Evolutionary conservation across 352 stramenopile species (phyloP), one percentile per base, ranked within the genome.

Genomic region (Phytopythium delawarense): DNA sequence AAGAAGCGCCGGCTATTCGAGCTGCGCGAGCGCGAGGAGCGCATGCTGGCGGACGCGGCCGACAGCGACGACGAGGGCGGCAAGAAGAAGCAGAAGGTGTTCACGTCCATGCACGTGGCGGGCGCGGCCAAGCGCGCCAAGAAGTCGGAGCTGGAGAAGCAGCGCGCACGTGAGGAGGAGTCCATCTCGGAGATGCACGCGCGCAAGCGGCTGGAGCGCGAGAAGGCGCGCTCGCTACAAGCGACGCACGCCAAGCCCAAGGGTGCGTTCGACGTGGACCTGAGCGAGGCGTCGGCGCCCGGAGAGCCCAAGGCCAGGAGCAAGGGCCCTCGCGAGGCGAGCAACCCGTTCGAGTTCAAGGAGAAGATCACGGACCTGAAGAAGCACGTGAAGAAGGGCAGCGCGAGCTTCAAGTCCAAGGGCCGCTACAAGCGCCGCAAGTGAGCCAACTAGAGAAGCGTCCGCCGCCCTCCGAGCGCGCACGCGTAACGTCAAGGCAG

Each of bases 361-460:
- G 84, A 96, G 78, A 96, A 95, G 62, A 96, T 96, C 70, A 97
- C 89, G 67, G 80, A 88, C 70, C 89, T 79, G 60, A 94, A 95
- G 75, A 95, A 94, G 71, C 80, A 96, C 61, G 84, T 86, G 30
- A 97, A 97, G 77, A 91, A 92, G 70, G 76, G 82, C 23, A 77
- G 75, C 44, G 82, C 74, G 57, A 75, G 84, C 44, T 98, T 98
- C 74, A 98, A 98, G 77, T 97, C 88, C 64, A 96, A 97, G 76
- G 53, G 70, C 54, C 88, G 89, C 57, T 97, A 89, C 84, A 90
- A 89, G 59, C 84, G 87, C 65, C 81, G 87, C 72, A 83, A 89
- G 81, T 87, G 82, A 69, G 75, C 57, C 50, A 68, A 65, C 32
- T 59, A 55, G 48, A 54, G 49, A 37, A 57, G 18, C 44, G 48